Conservation (phyloP, 2,329 filamentous ascomycete genomes). For the Xylariaceae sp. region DNA sequence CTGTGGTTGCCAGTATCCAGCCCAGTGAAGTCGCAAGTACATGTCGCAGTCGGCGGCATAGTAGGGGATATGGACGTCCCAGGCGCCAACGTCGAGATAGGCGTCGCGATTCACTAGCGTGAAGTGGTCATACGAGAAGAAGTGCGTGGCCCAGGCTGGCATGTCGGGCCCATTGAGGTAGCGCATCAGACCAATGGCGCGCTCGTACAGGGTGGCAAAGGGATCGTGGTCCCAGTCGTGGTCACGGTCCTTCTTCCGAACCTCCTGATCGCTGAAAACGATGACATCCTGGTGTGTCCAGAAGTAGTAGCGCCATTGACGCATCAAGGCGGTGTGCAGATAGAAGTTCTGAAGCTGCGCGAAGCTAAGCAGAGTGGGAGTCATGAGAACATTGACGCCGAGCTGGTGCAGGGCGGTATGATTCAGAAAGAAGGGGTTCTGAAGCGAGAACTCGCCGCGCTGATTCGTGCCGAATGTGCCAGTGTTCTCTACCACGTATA, state of each 20-base stretch:
- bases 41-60: constrained; percentile 44
- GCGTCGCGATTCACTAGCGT: constrained; percentile 43
- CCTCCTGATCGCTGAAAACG: constrained; percentile 38
- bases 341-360: constrained; percentile 48
- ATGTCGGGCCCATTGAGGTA: constrained; percentile 33
- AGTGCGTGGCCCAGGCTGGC: constrained; percentile 42
- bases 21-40: constrained; percentile 40
- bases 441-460: constrained; percentile 38
- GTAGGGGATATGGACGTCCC: constrained; percentile 47
- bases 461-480: constrained; percentile 47
- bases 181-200: constrained; percentile 30
- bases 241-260: constrained; percentile 33
- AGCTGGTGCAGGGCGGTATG: constrained; percentile 42
- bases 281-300: constrained; percentile 47
- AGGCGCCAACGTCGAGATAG: constrained; percentile 40
- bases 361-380: constrained; percentile 44
- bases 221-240: constrained; percentile 34
- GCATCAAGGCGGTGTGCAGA: constrained; percentile 37
- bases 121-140: constrained; percentile 48
- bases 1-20: constrained; percentile 37
- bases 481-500: constrained; percentile 52
- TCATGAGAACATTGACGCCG: constrained; percentile 46
- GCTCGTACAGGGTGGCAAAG: constrained; percentile 34
- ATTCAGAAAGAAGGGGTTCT: constrained; percentile 52
- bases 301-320: constrained; percentile 42